Conservation (phyloP, 2,329 filamentous ascomycete genomes). For the Camillea tinctor region DNA sequence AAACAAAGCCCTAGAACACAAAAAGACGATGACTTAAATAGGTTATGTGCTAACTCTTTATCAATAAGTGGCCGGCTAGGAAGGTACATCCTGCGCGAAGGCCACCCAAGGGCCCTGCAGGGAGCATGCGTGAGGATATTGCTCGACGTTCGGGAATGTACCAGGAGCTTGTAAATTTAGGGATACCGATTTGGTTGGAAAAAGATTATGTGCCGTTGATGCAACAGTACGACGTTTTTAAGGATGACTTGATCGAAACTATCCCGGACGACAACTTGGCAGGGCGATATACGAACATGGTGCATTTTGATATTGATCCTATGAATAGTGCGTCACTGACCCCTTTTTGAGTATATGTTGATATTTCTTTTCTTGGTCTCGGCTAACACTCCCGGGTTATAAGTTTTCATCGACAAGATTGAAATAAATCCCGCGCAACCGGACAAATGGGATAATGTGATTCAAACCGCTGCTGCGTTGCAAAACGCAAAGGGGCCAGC, state of each 20-base stretch:
- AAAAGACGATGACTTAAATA: no score
- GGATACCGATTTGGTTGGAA: not conserved
- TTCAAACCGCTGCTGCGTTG: no score
- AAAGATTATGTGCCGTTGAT: not conserved
- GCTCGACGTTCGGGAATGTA: slow-evolving; percentile 2
- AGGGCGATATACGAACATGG: slow-evolving; percentile 18
- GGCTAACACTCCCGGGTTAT: slow-evolving; percentile 13
- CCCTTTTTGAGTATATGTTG: not conserved
- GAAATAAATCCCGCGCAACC: not conserved
- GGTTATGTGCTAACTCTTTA: no score
- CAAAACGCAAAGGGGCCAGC: not conserved
- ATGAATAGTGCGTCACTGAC: slow-evolving; percentile 18
- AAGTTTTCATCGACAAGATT: not conserved
- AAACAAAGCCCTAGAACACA: no score
- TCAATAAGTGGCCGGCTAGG: slow-evolving; percentile 17
- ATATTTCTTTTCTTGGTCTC: slow-evolving; percentile 22
- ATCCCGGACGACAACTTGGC: slow-evolving; percentile 4
- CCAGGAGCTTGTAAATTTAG: slow-evolving; percentile 2
- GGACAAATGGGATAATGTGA: not conserved
- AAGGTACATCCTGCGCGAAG: slow-evolving; percentile 17
- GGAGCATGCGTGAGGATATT: not conserved
- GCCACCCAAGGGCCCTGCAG: not conserved
- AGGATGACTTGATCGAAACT: slow-evolving; percentile 21
- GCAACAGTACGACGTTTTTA: no score
- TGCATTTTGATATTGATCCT: slow-evolving; percentile 28